Evolutionary conservation across 2,329 filamentous ascomycete species (phyloP), one percentile per base, ranked within the genome.

Genomic region (Trichophyton equinum): DNA sequence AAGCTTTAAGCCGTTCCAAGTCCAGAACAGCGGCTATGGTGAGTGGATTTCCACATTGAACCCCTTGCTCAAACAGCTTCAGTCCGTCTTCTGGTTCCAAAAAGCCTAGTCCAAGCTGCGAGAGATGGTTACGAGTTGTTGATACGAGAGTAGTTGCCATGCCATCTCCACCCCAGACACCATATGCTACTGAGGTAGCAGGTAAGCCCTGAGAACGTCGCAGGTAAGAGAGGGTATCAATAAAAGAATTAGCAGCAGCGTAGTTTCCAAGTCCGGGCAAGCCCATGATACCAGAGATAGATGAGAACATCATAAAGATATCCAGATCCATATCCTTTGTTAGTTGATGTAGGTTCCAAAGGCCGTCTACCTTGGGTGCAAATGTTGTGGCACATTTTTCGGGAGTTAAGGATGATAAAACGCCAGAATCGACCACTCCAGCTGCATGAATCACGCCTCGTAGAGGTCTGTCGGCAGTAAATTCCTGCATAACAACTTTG

Each of bases 101-200:
- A n/a, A 40, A 57, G 30, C 53, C 53, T 8, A 57, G 15, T 5
- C 53, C 53, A 57, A 57, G 91, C 89, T 0, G 53, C 20, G 53
- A 57, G 25, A 57, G 53, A 57, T 57, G 53, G 7, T 25, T 13
- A 40, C 53, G 53, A 36, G 53, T 57, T 4, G 53, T 57, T 57
- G 25, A 30, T 25, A 57, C 22, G 11, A 57, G 53, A 13, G 53
- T 36, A 4, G 53, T 57, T 40, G 27, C 53, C 53, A 57, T 30
- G 2, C 53, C 53, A 27, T 57, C 53, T 57, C 53, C 53, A n/a
- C 53, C 53, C 53, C 53, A 57, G 36, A 30, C 27, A 33, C 53
- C 53, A 40, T 57, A 57, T 18, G 53, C 53, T 13, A 57, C 53
- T 18, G 53, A 57, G 18, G 58, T 49, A 8, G 58, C 57, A 7